A percentile compares a stretch with the other conserved stretches of the same genome.
These are phyloP conservation scores for Pythium diclinum DNA, from an alignment of 352 stramenopile genomes.

Conservation along the genomic window DNA sequence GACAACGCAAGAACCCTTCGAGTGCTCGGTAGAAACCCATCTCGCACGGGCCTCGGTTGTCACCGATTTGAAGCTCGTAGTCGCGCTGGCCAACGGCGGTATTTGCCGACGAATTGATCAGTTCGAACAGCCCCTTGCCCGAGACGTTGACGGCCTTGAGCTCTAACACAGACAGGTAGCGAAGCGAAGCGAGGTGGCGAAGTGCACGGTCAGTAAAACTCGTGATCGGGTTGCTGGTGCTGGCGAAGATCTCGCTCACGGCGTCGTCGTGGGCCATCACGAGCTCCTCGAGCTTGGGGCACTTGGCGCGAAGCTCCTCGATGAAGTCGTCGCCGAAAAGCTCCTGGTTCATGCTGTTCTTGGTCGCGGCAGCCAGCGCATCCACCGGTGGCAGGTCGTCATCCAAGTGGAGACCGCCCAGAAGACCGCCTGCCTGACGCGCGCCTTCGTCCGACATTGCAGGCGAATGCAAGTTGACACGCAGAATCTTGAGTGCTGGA, in stretches of 20 bases:
- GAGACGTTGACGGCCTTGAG: conserved; percentile 7
- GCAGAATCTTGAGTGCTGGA: conserved; percentile 11
- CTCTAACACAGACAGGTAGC: conserved; percentile 2
- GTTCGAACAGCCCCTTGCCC: conserved; percentile 16
- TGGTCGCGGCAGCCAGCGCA: conserved; percentile 3
- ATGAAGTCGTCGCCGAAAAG: conserved; percentile 19
- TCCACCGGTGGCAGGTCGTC: background rate
- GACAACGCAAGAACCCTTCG: conserved; percentile 13
- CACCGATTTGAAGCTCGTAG: conserved; percentile 6
- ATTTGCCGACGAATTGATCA: conserved; percentile 12
- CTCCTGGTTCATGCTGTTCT: conserved; percentile 16
- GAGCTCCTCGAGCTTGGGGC: conserved; percentile 7
- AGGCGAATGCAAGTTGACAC: conserved; percentile 3
- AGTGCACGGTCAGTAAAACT: conserved; percentile 8
- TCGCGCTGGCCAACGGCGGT: conserved; percentile 8
- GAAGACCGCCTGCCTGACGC: background rate
- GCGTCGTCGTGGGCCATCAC: conserved; percentile 5
- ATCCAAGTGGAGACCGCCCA: background rate
- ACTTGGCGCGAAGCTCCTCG: conserved; percentile 1
- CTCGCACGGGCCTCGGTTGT: conserved; percentile 1
- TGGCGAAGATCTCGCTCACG: conserved; percentile 6
- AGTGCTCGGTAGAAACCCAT: conserved; percentile 18
- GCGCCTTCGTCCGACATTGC: background rate
- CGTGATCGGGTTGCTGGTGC: conserved; percentile 5
- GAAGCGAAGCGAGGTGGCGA: conserved; percentile 2